Conservation (phyloP, 371 early-diverging fungal species). For the Mucor indicus region DNA sequence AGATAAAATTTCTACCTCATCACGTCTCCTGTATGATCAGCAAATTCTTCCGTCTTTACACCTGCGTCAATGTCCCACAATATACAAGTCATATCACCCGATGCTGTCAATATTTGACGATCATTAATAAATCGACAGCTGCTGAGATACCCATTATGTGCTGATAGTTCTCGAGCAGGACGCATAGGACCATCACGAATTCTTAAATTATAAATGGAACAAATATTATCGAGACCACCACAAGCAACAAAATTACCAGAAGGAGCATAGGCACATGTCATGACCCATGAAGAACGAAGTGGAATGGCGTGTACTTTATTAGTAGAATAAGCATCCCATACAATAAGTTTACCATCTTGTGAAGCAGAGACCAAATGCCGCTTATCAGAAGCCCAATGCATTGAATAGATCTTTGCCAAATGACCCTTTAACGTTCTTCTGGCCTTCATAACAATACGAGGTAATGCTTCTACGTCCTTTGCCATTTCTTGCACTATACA, state of each 20-base stretch:
- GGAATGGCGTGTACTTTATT: conserved; percentile 98
- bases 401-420: conserved; percentile 97
- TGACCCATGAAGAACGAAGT: conserved; percentile 97
- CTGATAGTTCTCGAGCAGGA: conserved; percentile 90
- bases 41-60: conserved; percentile 90
- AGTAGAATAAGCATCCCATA: conserved; percentile 97
- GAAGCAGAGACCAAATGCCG: conserved; percentile 95
- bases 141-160: conserved; percentile 95
- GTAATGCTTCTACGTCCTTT: conserved; percentile 62
- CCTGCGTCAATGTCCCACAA: conserved; percentile 98
- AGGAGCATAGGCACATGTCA: conserved; percentile 98
- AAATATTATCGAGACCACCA: conserved; percentile 98
- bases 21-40: conserved; percentile 98
- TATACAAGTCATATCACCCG: conserved; percentile 98
- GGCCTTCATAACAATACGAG: conserved; percentile 68
- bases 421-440: conserved; percentile 94
- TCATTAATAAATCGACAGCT: conserved; percentile 96
- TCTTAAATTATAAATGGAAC: conserved; percentile 94
- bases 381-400: conserved; percentile 97
- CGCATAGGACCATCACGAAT: conserved; percentile 88
- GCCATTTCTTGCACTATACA: conserved; percentile 53
- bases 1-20: conserved; percentile 93
- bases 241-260: conserved; percentile 98
- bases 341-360: conserved; percentile 98
- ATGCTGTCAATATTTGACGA: conserved; percentile 89